These are phyloP conservation scores for Diaporthe sp. DNA, from an alignment of 2,329 filamentous ascomycete species.

Conservation along the genomic window DNA sequence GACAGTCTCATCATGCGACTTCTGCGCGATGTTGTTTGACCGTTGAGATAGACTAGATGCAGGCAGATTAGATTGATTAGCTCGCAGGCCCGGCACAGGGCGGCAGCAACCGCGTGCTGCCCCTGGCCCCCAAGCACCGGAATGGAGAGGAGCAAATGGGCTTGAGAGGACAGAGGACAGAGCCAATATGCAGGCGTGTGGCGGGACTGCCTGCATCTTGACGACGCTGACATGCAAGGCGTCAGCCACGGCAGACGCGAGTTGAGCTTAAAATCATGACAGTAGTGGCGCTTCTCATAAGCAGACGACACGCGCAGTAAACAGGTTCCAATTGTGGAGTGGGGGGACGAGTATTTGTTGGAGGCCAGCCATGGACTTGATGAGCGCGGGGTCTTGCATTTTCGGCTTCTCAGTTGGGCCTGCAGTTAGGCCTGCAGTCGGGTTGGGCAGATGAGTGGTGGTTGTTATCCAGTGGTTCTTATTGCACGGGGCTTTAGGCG, in stretches of 20 bases:
- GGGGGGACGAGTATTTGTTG: neutral
- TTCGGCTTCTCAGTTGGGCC: neutral
- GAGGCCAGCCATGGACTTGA: neutral
- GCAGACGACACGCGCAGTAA: neutral
- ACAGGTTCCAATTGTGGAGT: neutral
- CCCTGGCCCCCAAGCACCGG: conserved; percentile 16
- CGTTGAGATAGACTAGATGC: conserved; percentile 1
- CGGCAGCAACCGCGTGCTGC: conserved; percentile 13
- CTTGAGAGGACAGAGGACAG: neutral
- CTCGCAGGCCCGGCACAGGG: neutral
- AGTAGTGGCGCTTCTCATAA: neutral
- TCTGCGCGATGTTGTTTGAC: neutral
- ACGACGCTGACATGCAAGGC: conserved; percentile 29
- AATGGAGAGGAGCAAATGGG: neutral
- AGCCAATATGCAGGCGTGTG: conserved; percentile 13
- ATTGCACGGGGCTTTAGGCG: conserved; percentile 23
- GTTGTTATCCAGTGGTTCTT: conserved; percentile 25
- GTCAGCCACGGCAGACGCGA: conserved; percentile 23
- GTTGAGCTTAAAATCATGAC: neutral
- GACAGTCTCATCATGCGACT: conserved; percentile 17
- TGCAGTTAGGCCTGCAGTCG: neutral
- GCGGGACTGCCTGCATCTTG: conserved; percentile 24
- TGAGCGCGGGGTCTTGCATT: neutral
- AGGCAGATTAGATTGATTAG: neutral
- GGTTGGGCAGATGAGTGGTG: neutral